Conservation (phyloP, 2,329 filamentous ascomycete species). For the Pyricularia sp. region DNA sequence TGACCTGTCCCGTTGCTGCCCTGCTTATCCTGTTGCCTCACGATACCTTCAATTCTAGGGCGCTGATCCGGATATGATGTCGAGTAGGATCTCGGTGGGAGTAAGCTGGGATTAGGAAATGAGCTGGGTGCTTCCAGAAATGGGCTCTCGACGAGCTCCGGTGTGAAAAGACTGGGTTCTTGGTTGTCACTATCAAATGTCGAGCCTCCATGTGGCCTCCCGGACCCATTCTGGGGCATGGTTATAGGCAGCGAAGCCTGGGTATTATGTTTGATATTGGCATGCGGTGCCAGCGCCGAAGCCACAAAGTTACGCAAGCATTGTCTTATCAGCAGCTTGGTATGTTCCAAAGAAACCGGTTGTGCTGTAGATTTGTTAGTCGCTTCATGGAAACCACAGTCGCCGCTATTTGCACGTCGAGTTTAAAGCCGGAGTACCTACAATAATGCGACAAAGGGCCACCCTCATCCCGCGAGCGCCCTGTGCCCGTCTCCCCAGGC, state of each 20-base stretch:
- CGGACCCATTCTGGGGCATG: not conserved
- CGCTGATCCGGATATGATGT: constrained; percentile 33
- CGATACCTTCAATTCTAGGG: constrained; percentile 7
- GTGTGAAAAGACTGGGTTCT: not conserved
- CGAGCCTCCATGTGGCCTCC: not conserved
- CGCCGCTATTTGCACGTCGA: not conserved
- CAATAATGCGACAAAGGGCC: constrained; percentile 1
- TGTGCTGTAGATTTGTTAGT: constrained; percentile 2
- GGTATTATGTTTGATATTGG: not conserved
- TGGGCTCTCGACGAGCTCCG: not conserved
- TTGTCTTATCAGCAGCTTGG: constrained; percentile 37
- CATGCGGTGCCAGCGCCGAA: not conserved
- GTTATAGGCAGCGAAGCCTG: not conserved
- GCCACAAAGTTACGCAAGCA: constrained; percentile 28
- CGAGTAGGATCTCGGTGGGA: constrained; percentile 29
- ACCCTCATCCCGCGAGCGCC: not conserved
- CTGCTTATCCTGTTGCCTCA: not conserved
- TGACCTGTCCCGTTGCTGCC: constrained; percentile 4
- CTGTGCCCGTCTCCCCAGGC: not conserved
- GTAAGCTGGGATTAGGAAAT: not conserved
- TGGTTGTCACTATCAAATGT: not conserved
- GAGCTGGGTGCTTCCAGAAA: not conserved
- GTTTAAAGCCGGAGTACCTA: not conserved
- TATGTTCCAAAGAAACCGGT: constrained; percentile 49
- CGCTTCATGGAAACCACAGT: not conserved